A percentile compares a stretch with the other conserved stretches of the same genome.
Evolutionary conservation across 2,329 filamentous ascomycete species (phyloP).

Genomic region (Fusarium avenaceum): DNA sequence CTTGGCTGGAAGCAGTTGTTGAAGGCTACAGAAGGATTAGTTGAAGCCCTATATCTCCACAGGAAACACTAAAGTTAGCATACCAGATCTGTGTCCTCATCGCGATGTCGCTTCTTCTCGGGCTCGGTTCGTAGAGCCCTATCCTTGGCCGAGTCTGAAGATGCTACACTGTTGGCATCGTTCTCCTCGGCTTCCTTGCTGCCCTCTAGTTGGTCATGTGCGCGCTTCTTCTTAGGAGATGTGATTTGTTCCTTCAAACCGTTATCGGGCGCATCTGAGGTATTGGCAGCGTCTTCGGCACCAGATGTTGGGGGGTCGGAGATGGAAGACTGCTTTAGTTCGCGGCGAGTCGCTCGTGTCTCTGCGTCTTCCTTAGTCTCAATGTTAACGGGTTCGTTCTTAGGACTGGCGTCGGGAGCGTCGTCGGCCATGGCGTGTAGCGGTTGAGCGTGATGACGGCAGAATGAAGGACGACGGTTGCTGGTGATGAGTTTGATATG

Average conservation of each 20-base stretch:
- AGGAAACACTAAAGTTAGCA: conserved; percentile 31
- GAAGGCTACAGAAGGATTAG: conserved; percentile 42
- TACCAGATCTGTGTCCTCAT: conserved; percentile 59
- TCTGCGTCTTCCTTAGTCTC: conserved; percentile 70
- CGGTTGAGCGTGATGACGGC: conserved; percentile 37
- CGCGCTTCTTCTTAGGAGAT: conserved; percentile 77
- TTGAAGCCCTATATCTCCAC: background rate
- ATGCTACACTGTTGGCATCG: conserved; percentile 59
- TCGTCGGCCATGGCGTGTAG: conserved; percentile 61
- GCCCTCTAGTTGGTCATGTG: conserved; percentile 70
- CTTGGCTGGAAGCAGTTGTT: conserved; percentile 33
- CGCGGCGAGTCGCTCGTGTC: conserved; percentile 73
- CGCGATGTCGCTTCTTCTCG: conserved; percentile 74
- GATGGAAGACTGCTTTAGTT: conserved; percentile 74
- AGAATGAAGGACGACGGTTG: conserved; percentile 18
- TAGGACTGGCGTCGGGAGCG: conserved; percentile 58
- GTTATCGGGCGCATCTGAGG: conserved; percentile 53
- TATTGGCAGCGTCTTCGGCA: conserved; percentile 51
- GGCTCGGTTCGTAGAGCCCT: conserved; percentile 65
- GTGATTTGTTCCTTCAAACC: conserved; percentile 63
- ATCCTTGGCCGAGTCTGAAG: conserved; percentile 62
- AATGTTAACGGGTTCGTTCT: conserved; percentile 51
- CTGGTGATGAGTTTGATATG: conserved; percentile 10
- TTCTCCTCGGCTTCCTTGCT: conserved; percentile 59
- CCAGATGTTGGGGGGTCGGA: conserved; percentile 60